phyloP scores from a whole-genome alignment of 768 basidiomycete species.

The Amanita rubescens region DNA sequence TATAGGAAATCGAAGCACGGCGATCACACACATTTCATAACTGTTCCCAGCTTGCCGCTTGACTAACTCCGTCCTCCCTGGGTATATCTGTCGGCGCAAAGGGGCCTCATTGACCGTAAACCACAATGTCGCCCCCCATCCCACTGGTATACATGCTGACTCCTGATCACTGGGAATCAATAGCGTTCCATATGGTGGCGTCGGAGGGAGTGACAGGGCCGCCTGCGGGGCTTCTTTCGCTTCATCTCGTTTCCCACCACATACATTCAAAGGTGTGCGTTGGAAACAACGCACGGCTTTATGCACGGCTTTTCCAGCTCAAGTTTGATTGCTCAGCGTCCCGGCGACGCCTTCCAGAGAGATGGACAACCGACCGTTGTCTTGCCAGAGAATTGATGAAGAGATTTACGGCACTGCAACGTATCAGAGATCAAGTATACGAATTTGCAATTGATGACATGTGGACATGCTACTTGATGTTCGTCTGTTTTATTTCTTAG shows the following conservation, averaged over 20 bases:
- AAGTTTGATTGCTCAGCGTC: slow-evolving; percentile 39
- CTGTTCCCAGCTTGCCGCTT: slow-evolving; percentile 11
- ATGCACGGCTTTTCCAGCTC: slow-evolving; percentile 34
- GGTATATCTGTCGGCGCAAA: neutral
- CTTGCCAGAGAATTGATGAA: slow-evolving; percentile 37
- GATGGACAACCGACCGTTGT: slow-evolving; percentile 29
- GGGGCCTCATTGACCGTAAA: neutral
- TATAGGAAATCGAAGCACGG: slow-evolving; percentile 18
- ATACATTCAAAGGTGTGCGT: slow-evolving; percentile 29
- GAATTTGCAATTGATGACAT: slow-evolving; percentile 35
- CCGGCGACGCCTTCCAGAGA: slow-evolving; percentile 27
- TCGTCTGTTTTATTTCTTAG: slow-evolving; percentile 9
- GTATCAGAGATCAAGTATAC: slow-evolving; percentile 27
- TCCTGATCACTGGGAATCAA: slow-evolving; percentile 29
- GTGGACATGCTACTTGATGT: slow-evolving; percentile 50
- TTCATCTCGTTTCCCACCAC: slow-evolving; percentile 31
- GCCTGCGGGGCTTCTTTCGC: slow-evolving; percentile 28
- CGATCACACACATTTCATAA: slow-evolving; percentile 21
- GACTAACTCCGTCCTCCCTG: slow-evolving; percentile 3
- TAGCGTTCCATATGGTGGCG: slow-evolving; percentile 33
- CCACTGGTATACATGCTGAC: slow-evolving; percentile 17
- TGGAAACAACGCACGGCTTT: slow-evolving; percentile 29
- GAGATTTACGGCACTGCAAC: slow-evolving; percentile 32
- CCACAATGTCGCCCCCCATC: slow-evolving; percentile 10
- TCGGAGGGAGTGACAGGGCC: slow-evolving; percentile 33